phyloP scores from a whole-genome alignment of 768 basidiomycete species.

The Sarcomyxa edulis region DNA sequence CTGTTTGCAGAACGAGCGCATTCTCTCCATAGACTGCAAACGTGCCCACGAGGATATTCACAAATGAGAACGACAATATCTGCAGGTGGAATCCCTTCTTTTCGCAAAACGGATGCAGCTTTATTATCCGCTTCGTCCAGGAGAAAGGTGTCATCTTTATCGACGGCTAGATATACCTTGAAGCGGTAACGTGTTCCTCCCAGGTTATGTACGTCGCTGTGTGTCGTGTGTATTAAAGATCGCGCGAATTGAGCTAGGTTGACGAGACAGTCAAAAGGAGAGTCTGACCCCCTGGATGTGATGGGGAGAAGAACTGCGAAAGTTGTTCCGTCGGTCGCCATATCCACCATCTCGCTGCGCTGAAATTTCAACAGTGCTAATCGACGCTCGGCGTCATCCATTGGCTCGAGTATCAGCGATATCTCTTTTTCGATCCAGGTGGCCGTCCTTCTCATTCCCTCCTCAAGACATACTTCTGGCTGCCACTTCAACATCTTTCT shows the following conservation, averaged over 20 bases:
- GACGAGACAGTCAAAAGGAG: constrained; percentile 32
- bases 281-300: constrained; percentile 39
- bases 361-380: constrained; percentile 17
- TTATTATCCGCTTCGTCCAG: constrained; percentile 16
- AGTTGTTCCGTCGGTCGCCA: constrained; percentile 25
- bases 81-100: constrained; percentile 30
- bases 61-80: constrained; percentile 31
- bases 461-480: constrained; percentile 32
- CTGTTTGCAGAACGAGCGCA: constrained; percentile 42
- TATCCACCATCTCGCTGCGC: constrained; percentile 32
- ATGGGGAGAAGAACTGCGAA: constrained; percentile 56
- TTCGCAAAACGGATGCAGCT: constrained; percentile 29
- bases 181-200: constrained; percentile 27
- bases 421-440: constrained; percentile 44
- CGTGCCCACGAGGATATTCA: constrained; percentile 35
- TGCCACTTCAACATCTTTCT: constrained; percentile 31
- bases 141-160: constrained; percentile 41
- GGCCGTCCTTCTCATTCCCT: constrained; percentile 42
- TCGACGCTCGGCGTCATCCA: background rate
- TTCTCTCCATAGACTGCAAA: constrained; percentile 51
- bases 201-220: constrained; percentile 28
- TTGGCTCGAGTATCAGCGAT: background rate
- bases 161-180: constrained; percentile 49
- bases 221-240: constrained; percentile 42
- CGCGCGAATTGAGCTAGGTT: constrained; percentile 36